phyloP scores from a whole-genome alignment of 78 protist genomes.

The Bodo saltans region DNA sequence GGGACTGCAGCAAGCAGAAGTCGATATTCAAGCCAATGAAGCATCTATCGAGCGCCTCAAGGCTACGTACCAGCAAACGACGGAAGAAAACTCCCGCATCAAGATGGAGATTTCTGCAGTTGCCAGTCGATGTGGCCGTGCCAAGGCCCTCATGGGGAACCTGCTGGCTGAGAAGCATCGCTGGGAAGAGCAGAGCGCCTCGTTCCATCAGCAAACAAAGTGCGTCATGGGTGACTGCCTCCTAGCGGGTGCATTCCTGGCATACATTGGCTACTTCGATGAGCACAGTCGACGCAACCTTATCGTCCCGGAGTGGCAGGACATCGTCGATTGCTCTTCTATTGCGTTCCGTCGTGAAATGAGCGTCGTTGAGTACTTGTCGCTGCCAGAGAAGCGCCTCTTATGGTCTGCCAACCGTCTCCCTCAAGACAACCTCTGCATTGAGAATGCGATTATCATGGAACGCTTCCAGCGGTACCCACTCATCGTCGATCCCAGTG shows the following conservation, averaged over 20 bases:
- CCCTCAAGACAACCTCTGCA: conserved; percentile 88
- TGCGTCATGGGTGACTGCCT: conserved; percentile 87
- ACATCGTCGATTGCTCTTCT: conserved; percentile 27
- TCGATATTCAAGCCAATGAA: background rate
- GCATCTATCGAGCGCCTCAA: too few species aligned
- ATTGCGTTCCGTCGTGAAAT: conserved; percentile 55
- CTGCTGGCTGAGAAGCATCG: conserved; percentile 71
- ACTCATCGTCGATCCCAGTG: conserved; percentile 94
- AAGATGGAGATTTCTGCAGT: conserved; percentile 63
- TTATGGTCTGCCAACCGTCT: conserved; percentile 73
- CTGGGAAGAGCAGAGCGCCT: conserved; percentile 71
- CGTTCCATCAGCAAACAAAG: conserved; percentile 52
- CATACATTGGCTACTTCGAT: conserved; percentile 88
- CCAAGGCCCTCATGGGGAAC: conserved; percentile 54
- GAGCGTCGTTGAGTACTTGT: conserved; percentile 67
- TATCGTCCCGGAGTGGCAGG: conserved; percentile 58
- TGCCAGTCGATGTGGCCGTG: conserved; percentile 65
- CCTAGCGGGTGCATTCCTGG: conserved; percentile 78
- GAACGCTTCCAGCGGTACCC: conserved; percentile 91
- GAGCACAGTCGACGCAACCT: conserved; percentile 38
- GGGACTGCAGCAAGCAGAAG: background rate
- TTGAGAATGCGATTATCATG: conserved; percentile 93
- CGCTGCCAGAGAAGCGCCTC: conserved; percentile 60
- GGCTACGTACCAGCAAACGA: conserved; percentile 67
- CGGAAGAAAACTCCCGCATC: conserved; percentile 61